These are phyloP conservation scores for Tuber brumale DNA, from an alignment of 495 filamentous ascomycete species.

Conservation along the genomic window DNA sequence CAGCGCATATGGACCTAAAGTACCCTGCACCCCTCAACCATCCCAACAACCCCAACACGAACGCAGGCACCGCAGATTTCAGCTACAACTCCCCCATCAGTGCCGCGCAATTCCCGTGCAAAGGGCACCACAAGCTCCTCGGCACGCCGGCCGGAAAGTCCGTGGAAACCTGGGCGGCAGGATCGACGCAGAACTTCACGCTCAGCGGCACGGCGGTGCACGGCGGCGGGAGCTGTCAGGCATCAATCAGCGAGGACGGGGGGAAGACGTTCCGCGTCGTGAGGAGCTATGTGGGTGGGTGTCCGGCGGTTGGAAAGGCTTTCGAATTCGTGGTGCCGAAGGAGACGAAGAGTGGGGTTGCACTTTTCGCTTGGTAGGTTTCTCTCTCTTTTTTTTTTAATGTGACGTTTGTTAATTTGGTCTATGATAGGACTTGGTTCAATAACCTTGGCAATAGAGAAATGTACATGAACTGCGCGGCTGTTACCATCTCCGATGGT, in stretches of 20 bases:
- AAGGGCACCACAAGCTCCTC: slow-evolving; percentile 57
- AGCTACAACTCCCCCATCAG: slow-evolving; percentile 50
- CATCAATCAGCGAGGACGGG: slow-evolving; percentile 57
- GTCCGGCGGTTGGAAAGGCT: slow-evolving; percentile 46
- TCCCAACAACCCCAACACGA: slow-evolving; percentile 50
- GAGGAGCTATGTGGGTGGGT: slow-evolving; percentile 58
- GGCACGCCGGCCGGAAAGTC: slow-evolving; percentile 46
- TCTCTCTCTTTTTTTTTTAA: not conserved
- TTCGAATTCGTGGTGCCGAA: slow-evolving; percentile 61
- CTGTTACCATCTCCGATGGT: slow-evolving; percentile 51
- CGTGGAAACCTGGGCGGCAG: slow-evolving; percentile 52
- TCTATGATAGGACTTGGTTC: slow-evolving; percentile 45
- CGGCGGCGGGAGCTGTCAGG: slow-evolving; percentile 61
- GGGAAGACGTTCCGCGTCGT: slow-evolving; percentile 59
- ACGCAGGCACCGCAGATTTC: slow-evolving; percentile 51
- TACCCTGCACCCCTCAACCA: slow-evolving; percentile 53
- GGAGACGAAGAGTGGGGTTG: slow-evolving; percentile 41
- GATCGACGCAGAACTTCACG: slow-evolving; percentile 53
- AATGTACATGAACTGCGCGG: slow-evolving; percentile 60
- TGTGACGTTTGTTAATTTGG: slow-evolving; percentile 41
- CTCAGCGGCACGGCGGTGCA: slow-evolving; percentile 55
- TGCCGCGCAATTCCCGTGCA: slow-evolving; percentile 58
- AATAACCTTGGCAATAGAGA: slow-evolving; percentile 58
- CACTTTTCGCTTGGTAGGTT: slow-evolving; percentile 32
- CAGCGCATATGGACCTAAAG: slow-evolving; percentile 57